These are phyloP conservation scores for Hypsizygus marmoreus DNA, from an alignment of 768 basidiomycete genomes.

Conservation along the genomic window DNA sequence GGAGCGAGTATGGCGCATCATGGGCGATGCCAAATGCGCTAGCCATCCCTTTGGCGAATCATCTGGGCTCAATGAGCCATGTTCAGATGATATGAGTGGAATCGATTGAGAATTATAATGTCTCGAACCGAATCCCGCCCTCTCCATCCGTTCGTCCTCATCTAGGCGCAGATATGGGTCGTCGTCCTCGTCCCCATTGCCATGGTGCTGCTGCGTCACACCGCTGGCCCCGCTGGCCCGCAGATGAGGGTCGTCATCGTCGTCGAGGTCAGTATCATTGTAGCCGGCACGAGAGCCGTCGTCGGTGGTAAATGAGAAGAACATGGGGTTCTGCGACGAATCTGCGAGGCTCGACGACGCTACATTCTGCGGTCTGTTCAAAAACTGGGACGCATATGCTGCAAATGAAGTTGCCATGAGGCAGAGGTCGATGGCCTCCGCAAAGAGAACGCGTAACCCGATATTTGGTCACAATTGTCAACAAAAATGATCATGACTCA, in stretches of 20 bases:
- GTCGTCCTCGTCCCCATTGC: conserved; percentile 52
- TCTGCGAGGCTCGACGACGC: conserved; percentile 51
- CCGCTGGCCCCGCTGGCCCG: conserved; percentile 39
- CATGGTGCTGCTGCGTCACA: conserved; percentile 30
- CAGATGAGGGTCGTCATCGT: conserved; percentile 78
- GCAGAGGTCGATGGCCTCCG: conserved; percentile 14
- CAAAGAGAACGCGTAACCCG: no score
- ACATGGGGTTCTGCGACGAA: conserved; percentile 78
- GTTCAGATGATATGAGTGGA: conserved; percentile 39
- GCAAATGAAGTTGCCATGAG: conserved; percentile 71
- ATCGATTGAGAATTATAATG: conserved; percentile 33
- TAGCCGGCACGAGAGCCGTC: conserved; percentile 56
- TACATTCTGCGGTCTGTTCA: conserved; percentile 55
- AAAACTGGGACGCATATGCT: conserved; percentile 80
- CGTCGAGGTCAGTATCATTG: conserved; percentile 59
- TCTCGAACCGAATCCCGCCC: conserved; percentile 28
- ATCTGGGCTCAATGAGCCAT: conserved; percentile 31
- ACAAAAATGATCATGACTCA: no score
- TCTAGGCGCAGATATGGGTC: conserved; percentile 81
- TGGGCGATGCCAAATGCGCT: conserved; percentile 73
- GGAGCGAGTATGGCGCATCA: conserved; percentile 40
- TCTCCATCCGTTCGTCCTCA: conserved; percentile 52
- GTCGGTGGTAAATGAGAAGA: conserved; percentile 87
- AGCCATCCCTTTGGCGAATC: conserved; percentile 63
- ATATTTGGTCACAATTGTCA: no score